Conservation (phyloP, 1,284 basidiomycete genomes). For the Trichosporon asahii region DNA sequence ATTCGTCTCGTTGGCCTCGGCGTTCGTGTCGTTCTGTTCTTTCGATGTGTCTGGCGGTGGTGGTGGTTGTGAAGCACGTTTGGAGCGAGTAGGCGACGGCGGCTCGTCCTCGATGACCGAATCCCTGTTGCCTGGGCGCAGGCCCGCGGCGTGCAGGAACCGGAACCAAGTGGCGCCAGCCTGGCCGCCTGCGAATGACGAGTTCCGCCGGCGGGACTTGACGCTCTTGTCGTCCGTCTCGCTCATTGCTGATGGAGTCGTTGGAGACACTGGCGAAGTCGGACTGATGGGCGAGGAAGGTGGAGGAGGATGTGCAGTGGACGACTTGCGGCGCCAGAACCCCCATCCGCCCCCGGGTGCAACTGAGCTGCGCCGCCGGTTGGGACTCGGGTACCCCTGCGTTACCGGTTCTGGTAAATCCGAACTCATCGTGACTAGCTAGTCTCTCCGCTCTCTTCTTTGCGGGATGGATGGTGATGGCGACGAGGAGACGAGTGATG, state of each 20-base stretch:
- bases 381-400: background rate
- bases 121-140: background rate
- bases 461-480: no score
- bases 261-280: background rate
- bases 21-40: no score
- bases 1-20: no score
- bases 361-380: background rate
- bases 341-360: no score
- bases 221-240: background rate
- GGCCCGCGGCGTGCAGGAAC: background rate
- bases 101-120: background rate
- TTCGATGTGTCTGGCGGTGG: no score
- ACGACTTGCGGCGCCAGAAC: background rate
- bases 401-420: background rate
- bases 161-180: background rate
- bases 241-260: background rate
- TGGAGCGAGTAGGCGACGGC: background rate
- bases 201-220: background rate
- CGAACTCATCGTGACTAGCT: background rate
- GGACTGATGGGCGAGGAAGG: background rate
- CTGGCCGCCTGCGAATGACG: background rate
- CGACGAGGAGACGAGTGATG: background rate
- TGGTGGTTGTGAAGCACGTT: no score
- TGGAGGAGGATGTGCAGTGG: background rate
- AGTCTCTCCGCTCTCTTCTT: background rate